Conservation (phyloP, 768 basidiomycete species). For the Leucosporidium creatinivorum region DNA sequence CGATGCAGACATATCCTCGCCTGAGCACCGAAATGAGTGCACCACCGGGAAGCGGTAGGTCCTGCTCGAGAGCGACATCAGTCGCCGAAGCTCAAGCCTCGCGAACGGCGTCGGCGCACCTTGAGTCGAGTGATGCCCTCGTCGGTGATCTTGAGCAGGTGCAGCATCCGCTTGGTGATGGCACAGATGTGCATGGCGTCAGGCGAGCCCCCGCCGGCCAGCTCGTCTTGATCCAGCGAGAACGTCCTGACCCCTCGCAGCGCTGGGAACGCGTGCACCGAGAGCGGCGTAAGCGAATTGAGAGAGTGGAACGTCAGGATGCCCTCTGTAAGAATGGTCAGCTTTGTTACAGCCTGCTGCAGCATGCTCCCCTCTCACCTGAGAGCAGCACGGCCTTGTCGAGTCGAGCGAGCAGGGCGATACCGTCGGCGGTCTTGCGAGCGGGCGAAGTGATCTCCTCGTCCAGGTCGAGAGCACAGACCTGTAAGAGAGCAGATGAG, state of each 20-base stretch:
- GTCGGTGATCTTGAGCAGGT: constrained; percentile 39
- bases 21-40: constrained; percentile 50
- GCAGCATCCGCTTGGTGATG: constrained; percentile 41
- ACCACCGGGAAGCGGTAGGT: constrained; percentile 39
- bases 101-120: constrained; percentile 6
- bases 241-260: constrained; percentile 72
- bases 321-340: constrained; percentile 38
- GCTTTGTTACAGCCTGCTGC: constrained; percentile 48
- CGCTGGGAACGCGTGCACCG: constrained; percentile 57
- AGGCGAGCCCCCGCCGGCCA: constrained; percentile 23
- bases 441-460: constrained; percentile 57
- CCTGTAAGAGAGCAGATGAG: neutral
- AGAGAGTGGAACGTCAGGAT: constrained; percentile 68
- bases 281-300: constrained; percentile 68
- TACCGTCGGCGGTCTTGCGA: constrained; percentile 67
- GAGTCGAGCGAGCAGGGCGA: constrained; percentile 69
- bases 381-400: constrained; percentile 67
- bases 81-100: neutral
- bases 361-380: constrained; percentile 46
- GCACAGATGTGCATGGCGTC: constrained; percentile 41
- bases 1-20: constrained; percentile 62
- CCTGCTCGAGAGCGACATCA: constrained; percentile 1
- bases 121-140: constrained; percentile 25
- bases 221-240: constrained; percentile 61
- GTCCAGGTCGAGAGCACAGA: constrained; percentile 45